Base-by-base conservation (phyloP, 768 basidiomycete species). In the Mycena venus region DNA sequence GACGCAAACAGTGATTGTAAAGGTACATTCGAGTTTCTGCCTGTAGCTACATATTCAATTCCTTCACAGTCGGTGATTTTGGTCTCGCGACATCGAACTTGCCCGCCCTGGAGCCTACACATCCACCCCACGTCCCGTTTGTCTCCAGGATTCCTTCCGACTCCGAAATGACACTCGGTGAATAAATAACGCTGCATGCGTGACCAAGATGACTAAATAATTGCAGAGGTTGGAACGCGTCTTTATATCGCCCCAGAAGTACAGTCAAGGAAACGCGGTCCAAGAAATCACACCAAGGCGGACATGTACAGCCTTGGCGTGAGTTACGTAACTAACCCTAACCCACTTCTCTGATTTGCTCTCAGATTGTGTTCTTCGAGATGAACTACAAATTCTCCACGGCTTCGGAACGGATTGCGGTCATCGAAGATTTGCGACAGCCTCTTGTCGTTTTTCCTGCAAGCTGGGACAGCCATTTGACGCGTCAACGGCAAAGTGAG, bases 261-360 rank as follows among this genome's bases (percentile, higher is more conserved):
- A 12, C 90, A 92, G 70, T 91, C 90, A 1, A 83, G 89, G 59
- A 90, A 85, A 77, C 88, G 86, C 56, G 89, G 91, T 0, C 91
- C 92, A n/a, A 87, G 91, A 61, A 94, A 95, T 79, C 95, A 96
- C 76, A 91, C 87, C 40, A 98, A 97, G 79, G 97, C 96, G 0
- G 97, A 99, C 78, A 93, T 99, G 90, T 99, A 97, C 80, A 96
- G 96, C 81, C 89, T 98, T 12, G 97, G 97, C 27, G 96, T 96
- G 80, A 63, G 92, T 86, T 14, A 25, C 19, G 15, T 21, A 67
- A 17, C 25, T 44, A 23, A 14, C 5, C 19, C 17, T 19, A 32
- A 21, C 66, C 3, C 38, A 32, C 23, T 49, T 25, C 74, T 25
- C 67, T 59, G 8, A 67, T 51, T 40, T 69, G 53, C 31, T 44